phyloP scores from a whole-genome alignment of 345 rosid species.

The Rubroshorea leprosula region DNA sequence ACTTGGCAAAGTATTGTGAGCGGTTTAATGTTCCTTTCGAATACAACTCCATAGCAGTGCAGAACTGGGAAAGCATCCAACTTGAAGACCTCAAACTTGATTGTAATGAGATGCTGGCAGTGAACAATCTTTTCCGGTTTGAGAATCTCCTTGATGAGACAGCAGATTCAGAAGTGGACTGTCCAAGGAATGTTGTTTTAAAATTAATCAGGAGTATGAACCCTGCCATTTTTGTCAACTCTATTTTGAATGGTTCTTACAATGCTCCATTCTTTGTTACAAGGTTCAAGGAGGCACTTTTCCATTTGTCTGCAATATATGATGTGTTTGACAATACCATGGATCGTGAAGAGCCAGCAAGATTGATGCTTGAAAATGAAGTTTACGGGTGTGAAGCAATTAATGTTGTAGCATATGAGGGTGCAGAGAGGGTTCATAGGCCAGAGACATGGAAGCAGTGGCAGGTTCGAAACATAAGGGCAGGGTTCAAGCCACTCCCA shows the following conservation, averaged over 20 bases:
- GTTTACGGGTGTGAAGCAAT: constrained; percentile 47
- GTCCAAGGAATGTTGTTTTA: constrained; percentile 58
- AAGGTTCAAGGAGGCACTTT: constrained; percentile 70
- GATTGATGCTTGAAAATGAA: constrained; percentile 54
- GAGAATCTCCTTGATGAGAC: constrained; percentile 74
- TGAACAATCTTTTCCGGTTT: constrained; percentile 55
- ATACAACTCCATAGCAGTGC: constrained; percentile 63
- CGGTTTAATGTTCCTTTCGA: constrained; percentile 66
- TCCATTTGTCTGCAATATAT: constrained; percentile 62
- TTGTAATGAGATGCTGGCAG: constrained; percentile 46
- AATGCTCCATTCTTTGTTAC: constrained; percentile 70
- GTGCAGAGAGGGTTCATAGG: constrained; percentile 69
- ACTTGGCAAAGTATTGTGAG: constrained; percentile 58
- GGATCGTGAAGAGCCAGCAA: constrained; percentile 37
- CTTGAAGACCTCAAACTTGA: constrained; percentile 50
- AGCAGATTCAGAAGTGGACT: constrained; percentile 32
- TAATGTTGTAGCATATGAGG: constrained; percentile 74
- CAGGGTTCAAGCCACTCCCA: constrained; percentile 64
- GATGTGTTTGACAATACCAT: constrained; percentile 51
- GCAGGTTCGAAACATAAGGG: constrained; percentile 49
- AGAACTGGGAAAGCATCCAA: constrained; percentile 68
- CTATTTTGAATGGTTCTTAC: constrained; percentile 49
- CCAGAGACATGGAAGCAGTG: constrained; percentile 85
- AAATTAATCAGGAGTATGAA: constrained; percentile 51
- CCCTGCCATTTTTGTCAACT: constrained; percentile 43